Evolutionary conservation across 768 basidiomycete genomes (phyloP).

Genomic region (Hemileccinum impolitum): DNA sequence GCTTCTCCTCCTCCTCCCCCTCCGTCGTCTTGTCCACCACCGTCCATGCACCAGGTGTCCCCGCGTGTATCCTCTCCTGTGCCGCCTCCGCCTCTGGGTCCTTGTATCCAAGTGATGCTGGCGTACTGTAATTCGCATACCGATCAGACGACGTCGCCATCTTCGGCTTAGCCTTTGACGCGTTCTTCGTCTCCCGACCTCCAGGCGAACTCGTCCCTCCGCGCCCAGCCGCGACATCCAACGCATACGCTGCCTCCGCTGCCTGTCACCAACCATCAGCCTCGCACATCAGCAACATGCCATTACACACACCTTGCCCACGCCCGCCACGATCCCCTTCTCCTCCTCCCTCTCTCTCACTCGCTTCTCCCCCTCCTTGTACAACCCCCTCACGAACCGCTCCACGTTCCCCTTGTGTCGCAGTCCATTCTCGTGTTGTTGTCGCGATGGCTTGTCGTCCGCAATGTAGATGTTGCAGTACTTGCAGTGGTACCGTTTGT

Average conservation of each 20-base stretch:
- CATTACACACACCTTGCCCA: constrained; percentile 61
- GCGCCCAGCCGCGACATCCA: constrained; percentile 69
- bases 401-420: constrained; percentile 95
- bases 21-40: constrained; percentile 38
- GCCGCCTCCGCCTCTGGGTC: constrained; percentile 78
- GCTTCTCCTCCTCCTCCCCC: neutral
- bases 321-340: constrained; percentile 77
- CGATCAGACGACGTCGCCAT: constrained; percentile 56
- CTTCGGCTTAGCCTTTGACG: constrained; percentile 36
- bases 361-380: constrained; percentile 88
- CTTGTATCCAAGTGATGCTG: constrained; percentile 73
- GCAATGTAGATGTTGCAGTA: constrained; percentile 97
- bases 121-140: constrained; percentile 85
- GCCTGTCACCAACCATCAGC: constrained; percentile 43
- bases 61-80: constrained; percentile 58
- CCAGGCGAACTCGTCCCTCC: constrained; percentile 31
- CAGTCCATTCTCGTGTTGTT: constrained; percentile 90
- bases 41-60: constrained; percentile 77
- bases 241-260: constrained; percentile 75
- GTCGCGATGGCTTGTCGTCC: constrained; percentile 89
- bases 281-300: neutral
- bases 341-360: constrained; percentile 85
- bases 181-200: neutral
- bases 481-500: constrained; percentile 92
- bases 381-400: constrained; percentile 85